Evolutionary conservation across 805 yeast species (phyloP).

Genomic region (Kregervanrija fluxuum): DNA sequence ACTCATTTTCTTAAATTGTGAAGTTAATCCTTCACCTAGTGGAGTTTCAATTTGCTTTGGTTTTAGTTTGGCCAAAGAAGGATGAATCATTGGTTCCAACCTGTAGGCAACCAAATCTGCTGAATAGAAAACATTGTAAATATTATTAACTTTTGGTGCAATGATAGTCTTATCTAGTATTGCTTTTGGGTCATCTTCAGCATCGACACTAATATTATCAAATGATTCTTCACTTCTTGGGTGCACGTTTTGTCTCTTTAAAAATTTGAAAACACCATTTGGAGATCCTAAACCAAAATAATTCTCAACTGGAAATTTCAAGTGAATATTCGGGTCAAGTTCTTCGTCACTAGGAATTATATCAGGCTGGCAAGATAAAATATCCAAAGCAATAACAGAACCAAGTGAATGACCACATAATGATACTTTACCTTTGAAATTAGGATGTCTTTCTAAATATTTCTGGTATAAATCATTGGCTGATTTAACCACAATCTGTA

Average conservation of each 20-base stretch:
- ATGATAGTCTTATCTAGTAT: constrained; percentile 15
- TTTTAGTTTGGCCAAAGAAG: constrained; percentile 38
- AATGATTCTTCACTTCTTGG: constrained; percentile 25
- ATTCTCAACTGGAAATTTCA: constrained; percentile 68
- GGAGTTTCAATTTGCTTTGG: constrained; percentile 57
- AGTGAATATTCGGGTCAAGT: constrained; percentile 29
- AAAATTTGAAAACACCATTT: constrained; percentile 73
- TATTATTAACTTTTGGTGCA: constrained; percentile 53
- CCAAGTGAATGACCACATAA: constrained; percentile 91
- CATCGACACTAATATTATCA: constrained; percentile 1
- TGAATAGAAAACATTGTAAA: constrained; percentile 81
- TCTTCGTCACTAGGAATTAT: constrained; percentile 20
- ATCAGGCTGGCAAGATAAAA: constrained; percentile 46
- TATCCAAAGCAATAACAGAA: constrained; percentile 74
- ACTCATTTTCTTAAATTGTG: constrained; percentile 14
- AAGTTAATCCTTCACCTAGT: constrained; percentile 38
- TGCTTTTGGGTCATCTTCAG: constrained; percentile 3
- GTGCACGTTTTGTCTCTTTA: constrained; percentile 55
- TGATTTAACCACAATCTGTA: constrained; percentile 52
- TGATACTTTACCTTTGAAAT: constrained; percentile 74
- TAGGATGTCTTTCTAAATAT: constrained; percentile 59
- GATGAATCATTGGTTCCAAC: constrained; percentile 71
- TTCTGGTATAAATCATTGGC: constrained; percentile 55
- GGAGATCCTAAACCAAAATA: constrained; percentile 87
- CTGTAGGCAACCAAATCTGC: constrained; percentile 91